Evolutionary conservation across 148 eudicot genomes (phyloP).

Genomic region (Polygonum maritimum): DNA sequence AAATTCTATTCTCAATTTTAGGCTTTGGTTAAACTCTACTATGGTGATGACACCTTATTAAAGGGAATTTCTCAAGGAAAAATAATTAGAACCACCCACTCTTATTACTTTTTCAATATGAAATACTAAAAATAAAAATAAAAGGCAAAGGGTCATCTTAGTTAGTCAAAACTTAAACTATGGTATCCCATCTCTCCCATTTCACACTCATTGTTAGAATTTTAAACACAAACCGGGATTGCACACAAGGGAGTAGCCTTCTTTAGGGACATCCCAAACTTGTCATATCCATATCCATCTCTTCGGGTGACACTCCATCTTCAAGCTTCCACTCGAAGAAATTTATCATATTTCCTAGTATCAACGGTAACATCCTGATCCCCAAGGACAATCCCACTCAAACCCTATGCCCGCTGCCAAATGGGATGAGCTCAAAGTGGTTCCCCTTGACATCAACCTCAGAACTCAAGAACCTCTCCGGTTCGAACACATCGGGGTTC

Average conservation of each 20-base stretch:
- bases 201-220: too few relatives aligned
- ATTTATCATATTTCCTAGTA: background rate
- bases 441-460: conserved; percentile 2
- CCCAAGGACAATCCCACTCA: background rate
- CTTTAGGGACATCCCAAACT: background rate
- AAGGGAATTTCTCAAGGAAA: too few relatives aligned
- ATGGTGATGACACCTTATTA: too few relatives aligned
- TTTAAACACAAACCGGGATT: too few relatives aligned
- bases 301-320: background rate
- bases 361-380: background rate
- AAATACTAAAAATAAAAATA: too few relatives aligned
- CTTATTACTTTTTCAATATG: too few relatives aligned
- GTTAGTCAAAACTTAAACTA: too few relatives aligned
- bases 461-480: background rate
- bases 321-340: background rate
- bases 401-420: background rate
- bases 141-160: too few relatives aligned
- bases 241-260: background rate
- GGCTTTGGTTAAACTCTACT: too few relatives aligned
- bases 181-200: too few relatives aligned
- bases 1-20: too few relatives aligned
- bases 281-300: background rate
- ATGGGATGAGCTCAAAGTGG: background rate
- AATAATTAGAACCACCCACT: too few relatives aligned
- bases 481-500: background rate